These are phyloP conservation scores for Flaveria bidentis DNA, from an alignment of 129 eudicot genomes.

Conservation along the genomic window DNA sequence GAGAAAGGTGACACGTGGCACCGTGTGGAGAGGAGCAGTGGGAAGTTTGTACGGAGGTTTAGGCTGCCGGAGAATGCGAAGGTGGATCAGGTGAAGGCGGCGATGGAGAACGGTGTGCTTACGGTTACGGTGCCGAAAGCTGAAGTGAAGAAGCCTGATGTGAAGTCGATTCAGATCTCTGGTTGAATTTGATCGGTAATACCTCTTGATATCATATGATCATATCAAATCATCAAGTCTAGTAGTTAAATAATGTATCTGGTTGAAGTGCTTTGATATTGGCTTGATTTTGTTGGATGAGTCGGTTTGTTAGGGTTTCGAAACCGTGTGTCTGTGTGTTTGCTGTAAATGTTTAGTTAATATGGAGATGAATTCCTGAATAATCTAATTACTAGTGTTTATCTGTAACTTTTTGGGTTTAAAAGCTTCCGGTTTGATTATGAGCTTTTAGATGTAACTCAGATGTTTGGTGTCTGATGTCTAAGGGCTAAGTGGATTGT, in stretches of 20 bases:
- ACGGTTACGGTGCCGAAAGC: conserved; percentile 35
- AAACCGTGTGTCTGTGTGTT: not conserved
- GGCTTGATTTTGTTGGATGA: not conserved
- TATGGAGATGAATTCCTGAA: too few relatives aligned
- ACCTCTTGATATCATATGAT: too few relatives aligned
- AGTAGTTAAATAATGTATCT: conserved; percentile 17
- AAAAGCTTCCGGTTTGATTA: too few relatives aligned
- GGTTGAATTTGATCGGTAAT: conserved; percentile 7
- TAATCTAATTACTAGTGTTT: too few relatives aligned
- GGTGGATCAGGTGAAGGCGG: conserved; percentile 29
- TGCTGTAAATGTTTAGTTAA: not conserved
- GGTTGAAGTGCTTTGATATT: not conserved
- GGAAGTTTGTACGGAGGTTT: conserved; percentile 39
- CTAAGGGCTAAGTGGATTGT: too few relatives aligned
- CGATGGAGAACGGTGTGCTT: conserved; percentile 37
- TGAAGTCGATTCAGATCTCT: conserved; percentile 34
- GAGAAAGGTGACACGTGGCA: conserved; percentile 38
- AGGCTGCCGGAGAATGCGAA: conserved; percentile 40
- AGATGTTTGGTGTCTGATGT: too few relatives aligned
- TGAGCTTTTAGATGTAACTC: too few relatives aligned
- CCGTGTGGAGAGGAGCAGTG: conserved; percentile 36
- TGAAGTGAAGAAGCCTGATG: conserved; percentile 26
- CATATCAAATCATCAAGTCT: not conserved
- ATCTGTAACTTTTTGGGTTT: too few relatives aligned
- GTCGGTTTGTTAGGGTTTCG: not conserved